A percentile compares a stretch with the other conserved stretches of the same genome.
phyloP scores from a whole-genome alignment of 2,329 filamentous ascomycete genomes.

The Pestalotiopsis sp. region DNA sequence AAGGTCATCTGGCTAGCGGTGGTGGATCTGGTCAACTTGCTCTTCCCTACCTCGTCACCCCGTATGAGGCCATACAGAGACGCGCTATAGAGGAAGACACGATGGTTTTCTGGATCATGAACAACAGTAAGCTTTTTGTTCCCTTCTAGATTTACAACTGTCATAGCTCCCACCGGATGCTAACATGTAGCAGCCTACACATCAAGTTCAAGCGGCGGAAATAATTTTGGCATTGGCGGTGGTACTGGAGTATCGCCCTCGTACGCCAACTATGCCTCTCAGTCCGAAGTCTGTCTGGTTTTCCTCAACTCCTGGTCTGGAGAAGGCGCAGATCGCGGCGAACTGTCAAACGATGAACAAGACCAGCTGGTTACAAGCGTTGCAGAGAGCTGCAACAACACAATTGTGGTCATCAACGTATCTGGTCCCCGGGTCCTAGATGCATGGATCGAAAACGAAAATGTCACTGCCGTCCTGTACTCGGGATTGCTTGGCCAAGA shows the following conservation, averaged over 20 bases:
- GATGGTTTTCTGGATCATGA: conserved; percentile 47
- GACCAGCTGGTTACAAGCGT: conserved; percentile 64
- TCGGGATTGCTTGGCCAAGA: conserved; percentile 64
- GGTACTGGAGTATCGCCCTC: conserved; percentile 15
- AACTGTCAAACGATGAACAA: conserved; percentile 22
- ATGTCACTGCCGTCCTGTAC: conserved; percentile 64
- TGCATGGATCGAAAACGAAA: conserved; percentile 56
- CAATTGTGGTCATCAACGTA: conserved; percentile 67
- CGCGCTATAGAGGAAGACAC: conserved; percentile 41
- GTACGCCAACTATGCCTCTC: conserved; percentile 15
- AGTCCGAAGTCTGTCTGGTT: conserved; percentile 48
- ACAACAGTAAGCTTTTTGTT: conserved; percentile 28
- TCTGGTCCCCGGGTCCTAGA: conserved; percentile 62
- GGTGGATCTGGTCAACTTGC: conserved; percentile 55
- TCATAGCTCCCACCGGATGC: not conserved
- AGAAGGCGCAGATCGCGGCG: conserved; percentile 41
- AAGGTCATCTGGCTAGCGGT: conserved; percentile 47
- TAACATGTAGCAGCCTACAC: not conserved
- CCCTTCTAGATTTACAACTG: not conserved
- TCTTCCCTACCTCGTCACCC: conserved; percentile 55
- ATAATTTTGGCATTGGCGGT: conserved; percentile 3
- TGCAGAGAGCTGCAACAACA: conserved; percentile 65
- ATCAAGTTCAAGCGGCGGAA: not conserved
- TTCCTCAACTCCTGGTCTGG: conserved; percentile 69
- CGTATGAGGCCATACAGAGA: conserved; percentile 51